A percentile compares a stretch with the other conserved stretches of the same genome.
These are phyloP conservation scores for Chaetomium globosum DNA, from an alignment of 2,329 filamentous ascomycete species.

Conservation along the genomic window DNA sequence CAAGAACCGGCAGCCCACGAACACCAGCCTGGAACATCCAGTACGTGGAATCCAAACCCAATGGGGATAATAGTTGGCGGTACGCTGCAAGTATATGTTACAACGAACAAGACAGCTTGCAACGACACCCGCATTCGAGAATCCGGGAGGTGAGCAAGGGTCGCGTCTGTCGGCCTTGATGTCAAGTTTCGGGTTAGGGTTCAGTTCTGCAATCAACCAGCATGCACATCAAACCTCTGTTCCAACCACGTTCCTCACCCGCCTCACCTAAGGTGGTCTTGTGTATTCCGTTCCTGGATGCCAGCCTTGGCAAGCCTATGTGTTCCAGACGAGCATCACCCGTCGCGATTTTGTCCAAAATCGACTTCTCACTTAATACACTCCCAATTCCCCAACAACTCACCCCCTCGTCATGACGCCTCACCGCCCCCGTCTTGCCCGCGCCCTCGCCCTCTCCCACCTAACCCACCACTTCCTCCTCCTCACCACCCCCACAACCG, in stretches of 20 bases:
- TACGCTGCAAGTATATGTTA: too few species aligned
- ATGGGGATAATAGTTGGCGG: background rate
- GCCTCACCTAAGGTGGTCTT: background rate
- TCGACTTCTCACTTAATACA: background rate
- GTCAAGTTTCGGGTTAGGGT: background rate
- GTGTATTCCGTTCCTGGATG: background rate
- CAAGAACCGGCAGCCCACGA: background rate
- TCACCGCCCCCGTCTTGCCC: background rate
- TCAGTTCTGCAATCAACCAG: background rate
- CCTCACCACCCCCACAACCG: background rate
- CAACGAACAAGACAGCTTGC: too few species aligned
- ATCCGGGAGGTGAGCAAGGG: background rate
- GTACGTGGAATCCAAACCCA: background rate
- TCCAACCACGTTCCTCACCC: background rate
- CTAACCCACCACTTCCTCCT: constrained; percentile 5
- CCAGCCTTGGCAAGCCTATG: background rate
- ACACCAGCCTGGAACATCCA: background rate
- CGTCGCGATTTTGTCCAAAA: background rate
- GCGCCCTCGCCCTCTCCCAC: background rate
- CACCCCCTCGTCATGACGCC: background rate
- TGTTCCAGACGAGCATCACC: too few species aligned
- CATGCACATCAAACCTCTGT: background rate
- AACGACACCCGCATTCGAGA: background rate
- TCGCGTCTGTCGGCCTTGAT: too few species aligned
- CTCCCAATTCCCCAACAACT: background rate